Evolutionary conservation across 192 early-diverging fungal genomes (phyloP).

Genomic region (Mycoemilia scoparia): DNA sequence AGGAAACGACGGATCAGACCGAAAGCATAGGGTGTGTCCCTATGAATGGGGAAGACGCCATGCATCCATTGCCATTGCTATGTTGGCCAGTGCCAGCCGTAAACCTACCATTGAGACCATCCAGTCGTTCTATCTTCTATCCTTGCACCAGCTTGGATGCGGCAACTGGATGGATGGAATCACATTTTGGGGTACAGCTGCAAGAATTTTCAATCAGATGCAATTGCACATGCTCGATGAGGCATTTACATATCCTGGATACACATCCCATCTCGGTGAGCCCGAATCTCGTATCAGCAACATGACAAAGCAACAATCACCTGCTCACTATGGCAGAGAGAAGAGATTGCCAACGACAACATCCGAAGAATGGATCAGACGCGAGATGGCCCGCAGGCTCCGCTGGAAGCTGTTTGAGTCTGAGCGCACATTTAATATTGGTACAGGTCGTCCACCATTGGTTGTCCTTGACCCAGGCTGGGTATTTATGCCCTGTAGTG

Average conservation of each 20-base stretch:
- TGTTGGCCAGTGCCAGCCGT: constrained; percentile 18
- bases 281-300: constrained; percentile 25
- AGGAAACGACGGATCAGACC: neutral
- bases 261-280: constrained; percentile 28
- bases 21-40: constrained; percentile 1
- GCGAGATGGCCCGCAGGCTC: constrained; percentile 27
- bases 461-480: constrained; percentile 28
- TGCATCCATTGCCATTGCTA: constrained; percentile 12
- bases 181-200: constrained; percentile 29
- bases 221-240: constrained; percentile 30
- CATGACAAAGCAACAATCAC: constrained; percentile 21
- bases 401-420: constrained; percentile 29
- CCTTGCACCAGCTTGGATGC: constrained; percentile 22
- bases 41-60: constrained; percentile 15
- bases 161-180: constrained; percentile 27
- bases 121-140: constrained; percentile 25
- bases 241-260: constrained; percentile 27
- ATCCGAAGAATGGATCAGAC: constrained; percentile 20
- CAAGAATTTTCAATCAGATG: constrained; percentile 29
- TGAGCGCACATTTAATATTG: constrained; percentile 24
- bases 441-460: constrained; percentile 22
- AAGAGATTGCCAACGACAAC: constrained; percentile 21
- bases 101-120: constrained; percentile 16
- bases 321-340: constrained; percentile 20
- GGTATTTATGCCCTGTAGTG: constrained; percentile 32